Base-by-base conservation (phyloP, 2,329 filamentous ascomycete species). In the Neonectria punicea region DNA sequence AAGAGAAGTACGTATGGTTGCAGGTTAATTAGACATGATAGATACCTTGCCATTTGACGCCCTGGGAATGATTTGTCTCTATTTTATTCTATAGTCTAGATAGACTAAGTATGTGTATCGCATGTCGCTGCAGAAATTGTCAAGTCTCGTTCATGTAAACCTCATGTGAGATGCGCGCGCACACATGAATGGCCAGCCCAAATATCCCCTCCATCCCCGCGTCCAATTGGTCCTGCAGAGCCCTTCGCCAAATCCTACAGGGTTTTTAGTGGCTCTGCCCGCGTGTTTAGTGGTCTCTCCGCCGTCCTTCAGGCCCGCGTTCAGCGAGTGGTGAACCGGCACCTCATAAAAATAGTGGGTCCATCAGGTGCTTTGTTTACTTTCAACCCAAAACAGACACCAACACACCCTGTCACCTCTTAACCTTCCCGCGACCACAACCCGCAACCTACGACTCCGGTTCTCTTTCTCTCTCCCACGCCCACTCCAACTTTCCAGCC, bases 381-480 rank as follows among this genome's bases (percentile, higher is more conserved):
- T 77, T 78, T 73, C 65, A 39, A 64, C 74, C 74, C 65, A 77
- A 78, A 78, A 75, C 72, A 73, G 75, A 70, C 69, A 55, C 58
- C 57, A 63, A 58, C 63, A 53, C 34, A 63, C 65, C 66, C 66
- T 61, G 65, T 34, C 51, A 59, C 62, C 66, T 58, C 49, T 58
- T 67, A 49, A 54, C 53, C 50, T 61, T 70, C 61, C 68, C 62
- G 44, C 63, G 53, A 66, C 69, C 67, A 61, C 67, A 71, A 72
- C 71, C 67, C 71, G 66, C 53, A 61, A 51, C 62, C 68, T 57
- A 69, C 68, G 54, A 71, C 65, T 53, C 51, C 63, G 50, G 51
- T 61, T 51, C 65, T 65, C 67, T 61, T 66, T 69, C 64, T 61
- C 65, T 65, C 47, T 50, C 28, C 63, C 63, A 46, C 57, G 62